Conservation (phyloP, 495 filamentous ascomycete genomes). For the Hypoxylon cercidicola region DNA sequence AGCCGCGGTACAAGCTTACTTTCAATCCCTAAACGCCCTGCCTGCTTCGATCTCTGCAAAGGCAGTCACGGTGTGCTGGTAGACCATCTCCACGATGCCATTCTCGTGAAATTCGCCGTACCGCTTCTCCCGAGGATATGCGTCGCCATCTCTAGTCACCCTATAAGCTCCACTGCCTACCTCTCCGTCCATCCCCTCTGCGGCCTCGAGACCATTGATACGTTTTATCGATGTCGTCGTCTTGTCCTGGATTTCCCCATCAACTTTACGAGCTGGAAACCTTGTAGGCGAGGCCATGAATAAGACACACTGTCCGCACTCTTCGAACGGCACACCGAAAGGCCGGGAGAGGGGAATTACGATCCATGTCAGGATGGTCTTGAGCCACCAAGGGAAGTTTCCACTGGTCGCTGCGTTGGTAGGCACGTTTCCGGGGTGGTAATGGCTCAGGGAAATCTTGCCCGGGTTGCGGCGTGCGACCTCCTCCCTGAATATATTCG, state of each 20-base stretch:
- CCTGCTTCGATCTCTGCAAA: slow-evolving; percentile 19
- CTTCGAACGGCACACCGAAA: slow-evolving; percentile 14
- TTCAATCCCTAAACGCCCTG: slow-evolving; percentile 13
- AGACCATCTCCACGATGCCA: slow-evolving; percentile 16
- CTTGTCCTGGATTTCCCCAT: background rate
- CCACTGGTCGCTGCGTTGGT: slow-evolving; percentile 10
- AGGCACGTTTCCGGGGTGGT: slow-evolving; percentile 33
- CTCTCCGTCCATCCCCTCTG: slow-evolving; percentile 10
- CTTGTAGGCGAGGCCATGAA: slow-evolving; percentile 26
- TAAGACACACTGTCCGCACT: slow-evolving; percentile 19
- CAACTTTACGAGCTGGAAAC: slow-evolving; percentile 8
- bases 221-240: background rate
- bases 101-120: slow-evolving; percentile 23
- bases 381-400: slow-evolving; percentile 23
- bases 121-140: slow-evolving; percentile 10
- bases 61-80: slow-evolving; percentile 16
- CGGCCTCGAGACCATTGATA: slow-evolving; percentile 6
- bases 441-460: slow-evolving; percentile 25
- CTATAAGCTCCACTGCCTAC: slow-evolving; percentile 25
- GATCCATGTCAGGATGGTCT: slow-evolving; percentile 10
- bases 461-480: slow-evolving; percentile 31
- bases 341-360: slow-evolving; percentile 5
- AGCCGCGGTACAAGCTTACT: background rate
- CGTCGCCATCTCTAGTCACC: slow-evolving; percentile 3
- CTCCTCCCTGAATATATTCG: slow-evolving; percentile 38